These are phyloP conservation scores for Aspergillus quadricinctus DNA, from an alignment of 2,329 filamentous ascomycete genomes.

Conservation along the genomic window DNA sequence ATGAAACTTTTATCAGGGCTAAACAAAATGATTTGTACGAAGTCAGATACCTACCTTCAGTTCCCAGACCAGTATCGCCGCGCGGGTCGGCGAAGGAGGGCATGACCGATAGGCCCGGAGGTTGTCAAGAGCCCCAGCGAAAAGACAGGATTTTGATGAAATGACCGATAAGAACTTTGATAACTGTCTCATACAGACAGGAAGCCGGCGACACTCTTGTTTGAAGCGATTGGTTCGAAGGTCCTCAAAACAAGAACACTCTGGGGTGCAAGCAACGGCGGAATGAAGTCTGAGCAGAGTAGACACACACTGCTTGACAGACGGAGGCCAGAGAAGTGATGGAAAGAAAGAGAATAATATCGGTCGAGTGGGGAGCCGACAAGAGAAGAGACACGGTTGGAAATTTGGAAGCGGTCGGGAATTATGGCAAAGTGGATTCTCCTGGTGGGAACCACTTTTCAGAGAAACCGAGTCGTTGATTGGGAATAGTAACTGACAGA, in stretches of 20 bases:
- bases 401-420: background rate
- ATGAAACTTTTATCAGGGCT: constrained; percentile 3
- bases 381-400: background rate
- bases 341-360: background rate
- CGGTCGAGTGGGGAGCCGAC: constrained; percentile 3
- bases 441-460: background rate
- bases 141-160: background rate
- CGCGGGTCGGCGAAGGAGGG: constrained; percentile 27
- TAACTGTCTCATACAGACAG: background rate
- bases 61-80: constrained; percentile 17
- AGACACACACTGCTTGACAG: background rate
- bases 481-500: background rate
- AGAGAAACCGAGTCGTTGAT: background rate
- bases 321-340: background rate
- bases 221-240: background rate
- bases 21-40: constrained; percentile 2
- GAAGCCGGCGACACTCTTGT: background rate
- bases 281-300: background rate
- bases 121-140: background rate
- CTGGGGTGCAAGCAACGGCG: background rate
- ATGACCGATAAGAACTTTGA: background rate
- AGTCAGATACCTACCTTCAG: constrained; percentile 26
- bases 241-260: background rate
- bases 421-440: background rate
- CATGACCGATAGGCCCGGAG: constrained; percentile 14